A percentile compares a stretch with the other conserved stretches of the same genome.
phyloP scores from a whole-genome alignment of 164 flowering plant species.

The Annona squamosa region DNA sequence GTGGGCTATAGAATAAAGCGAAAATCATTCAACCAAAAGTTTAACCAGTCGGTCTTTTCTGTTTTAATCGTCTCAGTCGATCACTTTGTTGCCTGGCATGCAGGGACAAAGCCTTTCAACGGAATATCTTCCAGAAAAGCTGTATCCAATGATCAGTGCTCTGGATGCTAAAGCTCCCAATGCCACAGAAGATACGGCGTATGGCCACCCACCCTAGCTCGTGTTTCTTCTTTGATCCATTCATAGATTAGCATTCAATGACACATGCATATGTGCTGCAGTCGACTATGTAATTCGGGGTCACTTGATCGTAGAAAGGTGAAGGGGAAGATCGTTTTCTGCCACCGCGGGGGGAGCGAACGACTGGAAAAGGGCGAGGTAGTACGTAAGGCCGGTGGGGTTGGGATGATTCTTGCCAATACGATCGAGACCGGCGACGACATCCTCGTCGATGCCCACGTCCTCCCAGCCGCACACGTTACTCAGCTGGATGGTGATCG shows the following conservation, averaged over 20 bases:
- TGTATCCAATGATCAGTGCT: slow-evolving; percentile 34
- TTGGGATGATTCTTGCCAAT: slow-evolving; percentile 50
- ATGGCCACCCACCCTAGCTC: too few relatives aligned
- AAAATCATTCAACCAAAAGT: neutral
- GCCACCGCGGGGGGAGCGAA: slow-evolving; percentile 36
- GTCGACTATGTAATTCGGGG: slow-evolving; percentile 17
- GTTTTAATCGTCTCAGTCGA: neutral
- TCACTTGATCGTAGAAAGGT: slow-evolving; percentile 42
- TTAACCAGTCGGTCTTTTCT: neutral
- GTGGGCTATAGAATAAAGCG: too few relatives aligned
- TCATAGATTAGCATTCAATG: neutral
- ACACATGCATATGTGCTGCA: neutral
- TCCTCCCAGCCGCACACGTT: slow-evolving; percentile 47
- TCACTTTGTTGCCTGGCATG: neutral
- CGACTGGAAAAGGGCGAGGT: slow-evolving; percentile 44
- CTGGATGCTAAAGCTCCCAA: slow-evolving; percentile 27
- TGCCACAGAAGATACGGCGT: slow-evolving; percentile 5
- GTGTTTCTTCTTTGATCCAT: too few relatives aligned
- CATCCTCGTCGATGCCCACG: slow-evolving; percentile 32
- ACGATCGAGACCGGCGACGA: slow-evolving; percentile 27
- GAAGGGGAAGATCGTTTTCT: slow-evolving; percentile 52
- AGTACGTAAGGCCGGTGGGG: slow-evolving; percentile 35
- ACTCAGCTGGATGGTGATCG: slow-evolving; percentile 27
- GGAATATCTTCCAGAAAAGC: slow-evolving; percentile 11
- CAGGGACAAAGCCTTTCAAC: slow-evolving; percentile 50